Base-by-base conservation (phyloP, 2,329 filamentous ascomycete genomes). In the Zarea fungicola region DNA sequence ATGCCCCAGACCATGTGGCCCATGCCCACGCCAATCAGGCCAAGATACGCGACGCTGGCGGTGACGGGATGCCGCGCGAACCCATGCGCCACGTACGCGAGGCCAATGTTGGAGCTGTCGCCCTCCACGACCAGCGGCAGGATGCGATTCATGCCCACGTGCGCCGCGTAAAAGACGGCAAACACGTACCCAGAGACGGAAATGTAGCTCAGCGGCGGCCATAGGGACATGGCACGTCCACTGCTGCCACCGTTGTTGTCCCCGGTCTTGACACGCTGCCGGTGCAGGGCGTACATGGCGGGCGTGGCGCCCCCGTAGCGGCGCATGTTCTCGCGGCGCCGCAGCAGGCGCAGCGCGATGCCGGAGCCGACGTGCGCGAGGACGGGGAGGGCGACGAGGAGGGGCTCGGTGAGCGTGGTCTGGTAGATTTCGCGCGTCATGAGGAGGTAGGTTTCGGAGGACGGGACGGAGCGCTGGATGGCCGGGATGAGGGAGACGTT, bases 351-450 rank as follows among this genome's bases (percentile, higher is more conserved):
- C 37, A 96, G 72, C 0, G 81, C 82, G 6, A 96, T 63, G 29
- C 92, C 91, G 0, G 89, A 86, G 13, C 78, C 74, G 36, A 96
- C 74, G 65, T 97, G 92, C 3, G 84, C 78, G 50, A 83, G 65
- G 19, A 95, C 72, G 2, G 92, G 90, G 2, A 89, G 66, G 36
- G 77, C 82, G 52, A 97, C 80, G 53, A 97, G 76, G 18, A 95
- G 70, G 4, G 89, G 88, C 63, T 96, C 91, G 44, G 86, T 76
- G 14, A 88, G 72, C 2, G 85, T 77, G 1, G 89, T 91, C 67
- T 96, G 92, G 72, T 97, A 97, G 65, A 93, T 83, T 42, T 95
- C 91, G 53, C 92, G 83, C 23, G 90, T 91, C 65, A 96, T 87
- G 55, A 97, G 84, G 42, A 97, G 83, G 67, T 90, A 95, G 42